Percentiles rank a stretch among this genome's conserved stretches.
Conservation (phyloP, 2,329 filamentous ascomycete genomes). For the Monosporascus sp. region DNA sequence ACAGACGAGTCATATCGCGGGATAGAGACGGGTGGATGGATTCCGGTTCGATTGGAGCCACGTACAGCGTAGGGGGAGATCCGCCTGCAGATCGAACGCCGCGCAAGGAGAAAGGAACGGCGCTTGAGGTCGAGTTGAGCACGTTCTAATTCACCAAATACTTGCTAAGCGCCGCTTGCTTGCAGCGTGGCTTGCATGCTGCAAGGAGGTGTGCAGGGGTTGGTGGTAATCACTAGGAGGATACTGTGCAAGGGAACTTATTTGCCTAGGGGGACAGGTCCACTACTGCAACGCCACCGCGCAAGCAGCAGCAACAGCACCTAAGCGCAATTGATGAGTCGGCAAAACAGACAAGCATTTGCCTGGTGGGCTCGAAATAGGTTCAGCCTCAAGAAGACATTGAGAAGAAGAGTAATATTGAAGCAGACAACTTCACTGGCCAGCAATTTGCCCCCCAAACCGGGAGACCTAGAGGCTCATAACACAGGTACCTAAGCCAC, state of each 20-base stretch:
- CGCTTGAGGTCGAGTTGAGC: not conserved
- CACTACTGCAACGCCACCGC: not conserved
- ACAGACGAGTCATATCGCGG: not conserved
- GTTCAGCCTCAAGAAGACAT: too few species aligned
- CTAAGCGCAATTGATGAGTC: too few species aligned
- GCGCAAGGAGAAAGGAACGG: not conserved
- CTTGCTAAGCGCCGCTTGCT: not conserved
- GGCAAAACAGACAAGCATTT: too few species aligned
- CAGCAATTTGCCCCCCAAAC: too few species aligned
- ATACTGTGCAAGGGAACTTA: not conserved
- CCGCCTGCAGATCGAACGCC: not conserved
- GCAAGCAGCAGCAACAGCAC: too few species aligned
- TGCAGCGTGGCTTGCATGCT: not conserved
- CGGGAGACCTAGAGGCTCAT: too few species aligned
- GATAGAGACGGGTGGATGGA: not conserved
- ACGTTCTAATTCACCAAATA: not conserved
- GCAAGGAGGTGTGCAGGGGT: not conserved
- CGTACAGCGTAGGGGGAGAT: not conserved
- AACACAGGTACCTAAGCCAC: too few species aligned
- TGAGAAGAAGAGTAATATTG: too few species aligned
- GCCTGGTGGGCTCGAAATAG: too few species aligned
- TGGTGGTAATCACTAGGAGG: not conserved
- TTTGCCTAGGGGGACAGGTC: not conserved
- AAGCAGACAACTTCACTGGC: too few species aligned
- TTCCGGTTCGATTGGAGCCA: not conserved